These are phyloP conservation scores for Puya raimondii DNA, from an alignment of 176 grass and related monocot genomes.

Conservation along the genomic window DNA sequence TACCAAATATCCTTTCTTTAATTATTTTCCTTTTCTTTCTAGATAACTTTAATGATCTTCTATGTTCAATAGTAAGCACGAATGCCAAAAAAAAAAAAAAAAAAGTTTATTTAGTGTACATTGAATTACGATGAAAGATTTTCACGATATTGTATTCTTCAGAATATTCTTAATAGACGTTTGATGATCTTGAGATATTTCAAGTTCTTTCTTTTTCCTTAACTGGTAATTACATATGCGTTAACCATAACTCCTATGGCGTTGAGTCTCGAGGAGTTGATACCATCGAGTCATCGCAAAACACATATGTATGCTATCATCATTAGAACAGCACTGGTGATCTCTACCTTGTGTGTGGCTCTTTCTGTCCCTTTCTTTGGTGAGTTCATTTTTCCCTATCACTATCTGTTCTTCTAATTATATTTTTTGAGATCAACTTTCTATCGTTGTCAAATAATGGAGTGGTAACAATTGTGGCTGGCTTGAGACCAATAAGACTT, in stretches of 20 bases:
- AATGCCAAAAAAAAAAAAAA: no score
- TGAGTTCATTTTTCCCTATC: constrained; percentile 20
- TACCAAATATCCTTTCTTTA: constrained; percentile 81
- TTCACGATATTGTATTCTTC: no score
- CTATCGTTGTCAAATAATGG: no score
- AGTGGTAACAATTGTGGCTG: no score
- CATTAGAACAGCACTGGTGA: constrained; percentile 58
- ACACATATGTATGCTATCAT: constrained; percentile 60
- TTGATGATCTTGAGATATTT: not conserved
- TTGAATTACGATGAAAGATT: no score
- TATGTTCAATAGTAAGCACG: not conserved
- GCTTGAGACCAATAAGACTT: no score
- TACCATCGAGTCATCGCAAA: constrained; percentile 52
- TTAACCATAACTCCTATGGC: constrained; percentile 71
- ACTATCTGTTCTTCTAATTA: no score
- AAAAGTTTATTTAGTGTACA: no score
- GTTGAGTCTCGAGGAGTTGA: constrained; percentile 86
- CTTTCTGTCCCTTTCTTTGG: constrained; percentile 86
- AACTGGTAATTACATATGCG: constrained; percentile 64
- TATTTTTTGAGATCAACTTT: no score
- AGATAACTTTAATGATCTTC: not conserved
- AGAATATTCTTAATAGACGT: not conserved
- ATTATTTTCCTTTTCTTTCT: constrained; percentile 3
- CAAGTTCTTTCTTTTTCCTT: constrained; percentile 24
- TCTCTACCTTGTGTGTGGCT: constrained; percentile 67